Evolutionary conservation across 2,329 filamentous ascomycete species (phyloP).

Genomic region (Clarireedia monteithiana): DNA sequence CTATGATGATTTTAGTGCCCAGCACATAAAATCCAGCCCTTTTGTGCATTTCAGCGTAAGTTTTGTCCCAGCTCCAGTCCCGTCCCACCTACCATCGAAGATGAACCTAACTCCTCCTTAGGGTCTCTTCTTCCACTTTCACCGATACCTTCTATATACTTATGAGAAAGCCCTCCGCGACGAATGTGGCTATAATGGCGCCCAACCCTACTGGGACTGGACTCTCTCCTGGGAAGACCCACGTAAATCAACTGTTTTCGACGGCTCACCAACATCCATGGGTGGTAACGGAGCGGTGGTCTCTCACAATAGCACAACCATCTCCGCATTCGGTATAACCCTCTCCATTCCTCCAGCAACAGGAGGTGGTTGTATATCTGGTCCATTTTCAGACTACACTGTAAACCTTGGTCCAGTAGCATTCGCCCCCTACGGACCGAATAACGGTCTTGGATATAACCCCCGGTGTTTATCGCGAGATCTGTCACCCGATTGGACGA

Average conservation of each 20-base stretch:
- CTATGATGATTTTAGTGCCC: slow-evolving; percentile 34
- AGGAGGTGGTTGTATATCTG: slow-evolving; percentile 42
- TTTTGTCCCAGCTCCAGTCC: not conserved
- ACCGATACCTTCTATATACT: slow-evolving; percentile 35
- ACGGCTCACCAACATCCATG: slow-evolving; percentile 44
- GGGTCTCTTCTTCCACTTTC: slow-evolving; percentile 18
- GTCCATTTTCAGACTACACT: not conserved
- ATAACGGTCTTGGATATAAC: not conserved
- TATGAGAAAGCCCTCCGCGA: slow-evolving; percentile 37
- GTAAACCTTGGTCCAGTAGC: slow-evolving; percentile 4
- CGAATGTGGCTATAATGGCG: slow-evolving; percentile 37
- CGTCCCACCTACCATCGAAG: too few species aligned
- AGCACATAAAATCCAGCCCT: slow-evolving; percentile 31
- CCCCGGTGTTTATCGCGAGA: slow-evolving; percentile 3
- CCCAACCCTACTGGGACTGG: slow-evolving; percentile 28
- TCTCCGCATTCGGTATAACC: slow-evolving; percentile 14
- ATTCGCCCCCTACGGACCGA: not conserved
- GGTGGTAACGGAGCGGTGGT: slow-evolving; percentile 38
- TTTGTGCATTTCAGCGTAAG: slow-evolving; percentile 22
- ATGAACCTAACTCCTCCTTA: not conserved
- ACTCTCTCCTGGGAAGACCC: slow-evolving; percentile 29
- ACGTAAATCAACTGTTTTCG: slow-evolving; percentile 43
- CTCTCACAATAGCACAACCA: slow-evolving; percentile 25
- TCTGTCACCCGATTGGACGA: not conserved
- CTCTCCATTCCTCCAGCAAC: slow-evolving; percentile 38